Base-by-base conservation (phyloP, 208 protist species). In the Crithidia expoeki region DNA sequence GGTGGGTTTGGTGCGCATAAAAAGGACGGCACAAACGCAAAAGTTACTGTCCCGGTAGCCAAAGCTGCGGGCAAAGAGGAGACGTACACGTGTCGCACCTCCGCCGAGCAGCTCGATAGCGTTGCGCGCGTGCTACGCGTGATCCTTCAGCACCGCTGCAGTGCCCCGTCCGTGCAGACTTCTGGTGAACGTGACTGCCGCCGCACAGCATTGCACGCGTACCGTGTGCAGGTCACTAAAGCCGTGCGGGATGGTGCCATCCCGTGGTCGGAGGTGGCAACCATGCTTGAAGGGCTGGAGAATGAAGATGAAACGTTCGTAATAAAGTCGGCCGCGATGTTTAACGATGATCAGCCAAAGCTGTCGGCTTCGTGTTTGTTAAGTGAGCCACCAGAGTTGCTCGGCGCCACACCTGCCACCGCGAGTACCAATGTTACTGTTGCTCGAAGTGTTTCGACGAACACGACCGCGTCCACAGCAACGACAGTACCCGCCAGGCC, bases 71-170 rank as follows among this genome's bases (percentile, higher is more conserved):
- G 47, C 4, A 51, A 44, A 9, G 72, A 77, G 6, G 62, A 64
- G 10, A 40, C 62, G 16, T 77, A 67, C 72, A 34, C 32, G 17
- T 71, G 72, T 28, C 50, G 42, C 49, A 68, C 72, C 47, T 34
- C 51, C 11, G 56, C 63, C 0, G 72, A 77, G 38, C 72, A 77
- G 47, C 58, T 72, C 17, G 72, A 77, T 56, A 77, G 64, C 25
- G 59, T 77, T 10, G 72, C 72, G 27, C 72, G 72, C 16, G 50
- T 66, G 46, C 42, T 77, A 25, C 47, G 72, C n/a, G 34, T 32
- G 17, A 33, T 62, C 10, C 25, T 80, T 30, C 60, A 56, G 17
- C 40, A 33, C 2, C 47, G 32, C n/a, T 47, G 19, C 17, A 1
- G n/a, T 32, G n/a, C n/a, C n/a, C 14, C 61, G 5, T 9, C 17